Percentiles rank a stretch among this genome's conserved stretches.
phyloP scores from a whole-genome alignment of 1,284 basidiomycete genomes.

The Grifola frondosa region DNA sequence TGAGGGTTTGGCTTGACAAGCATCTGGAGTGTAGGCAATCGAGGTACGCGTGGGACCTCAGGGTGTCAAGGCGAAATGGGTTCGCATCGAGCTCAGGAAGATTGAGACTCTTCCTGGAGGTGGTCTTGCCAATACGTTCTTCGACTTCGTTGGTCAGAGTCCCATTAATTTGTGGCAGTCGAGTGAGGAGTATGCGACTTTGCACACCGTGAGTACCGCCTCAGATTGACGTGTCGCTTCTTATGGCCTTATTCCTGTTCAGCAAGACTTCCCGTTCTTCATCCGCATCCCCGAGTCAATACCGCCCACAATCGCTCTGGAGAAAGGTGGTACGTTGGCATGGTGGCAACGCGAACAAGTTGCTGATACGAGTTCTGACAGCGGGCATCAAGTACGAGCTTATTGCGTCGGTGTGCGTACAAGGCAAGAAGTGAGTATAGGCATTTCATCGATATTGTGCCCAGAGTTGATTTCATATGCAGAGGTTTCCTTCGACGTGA shows the following conservation, averaged over 20 bases:
- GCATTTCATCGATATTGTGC: background rate
- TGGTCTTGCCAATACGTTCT: constrained; percentile 65
- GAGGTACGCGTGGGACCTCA: constrained; percentile 73
- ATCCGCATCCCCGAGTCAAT: constrained; percentile 85
- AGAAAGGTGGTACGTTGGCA: constrained; percentile 56
- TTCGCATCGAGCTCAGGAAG: constrained; percentile 84
- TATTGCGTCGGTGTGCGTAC: constrained; percentile 77
- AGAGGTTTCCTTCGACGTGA: constrained; percentile 77
- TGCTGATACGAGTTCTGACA: too few relatives aligned
- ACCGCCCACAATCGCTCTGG: constrained; percentile 76
- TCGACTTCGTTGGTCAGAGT: constrained; percentile 70
- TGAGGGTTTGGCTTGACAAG: background rate
- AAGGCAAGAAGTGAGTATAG: constrained; percentile 69
- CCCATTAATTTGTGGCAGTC: constrained; percentile 72
- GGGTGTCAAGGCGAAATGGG: constrained; percentile 88
- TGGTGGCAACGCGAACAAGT: too few relatives aligned
- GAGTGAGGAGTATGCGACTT: constrained; percentile 66
- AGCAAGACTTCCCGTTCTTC: constrained; percentile 78
- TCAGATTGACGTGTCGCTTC: background rate
- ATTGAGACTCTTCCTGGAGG: constrained; percentile 79
- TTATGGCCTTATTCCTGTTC: constrained; percentile 4
- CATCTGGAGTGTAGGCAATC: constrained; percentile 53
- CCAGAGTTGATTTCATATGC: background rate
- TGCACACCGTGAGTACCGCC: constrained; percentile 58
- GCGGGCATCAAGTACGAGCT: constrained; percentile 85